Percentiles rank a stretch among this genome's conserved stretches.
These are phyloP conservation scores for Eremochloa ophiuroides DNA, from an alignment of 176 grass and related monocot genomes.

Conservation along the genomic window DNA sequence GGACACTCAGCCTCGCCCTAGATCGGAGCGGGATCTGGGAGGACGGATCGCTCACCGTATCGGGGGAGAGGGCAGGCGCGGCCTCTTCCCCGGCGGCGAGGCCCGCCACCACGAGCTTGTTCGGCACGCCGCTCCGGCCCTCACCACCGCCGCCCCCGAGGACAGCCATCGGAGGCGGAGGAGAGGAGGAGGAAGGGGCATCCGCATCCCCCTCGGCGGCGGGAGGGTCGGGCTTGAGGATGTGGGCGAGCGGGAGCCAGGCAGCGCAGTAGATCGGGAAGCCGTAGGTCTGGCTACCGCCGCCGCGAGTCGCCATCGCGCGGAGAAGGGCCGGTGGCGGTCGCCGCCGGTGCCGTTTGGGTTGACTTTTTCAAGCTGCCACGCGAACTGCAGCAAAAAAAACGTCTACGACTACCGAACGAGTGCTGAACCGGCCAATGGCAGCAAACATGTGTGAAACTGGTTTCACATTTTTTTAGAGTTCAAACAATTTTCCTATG, in stretches of 20 bases:
- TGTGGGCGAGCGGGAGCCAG: slow-evolving; percentile 75
- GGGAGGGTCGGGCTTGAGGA: slow-evolving; percentile 24
- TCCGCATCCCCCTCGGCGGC: not conserved
- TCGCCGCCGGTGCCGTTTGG: not conserved
- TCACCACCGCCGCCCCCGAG: slow-evolving; percentile 80
- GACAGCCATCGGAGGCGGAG: slow-evolving; percentile 27
- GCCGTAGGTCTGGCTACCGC: slow-evolving; percentile 62
- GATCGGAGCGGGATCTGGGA: slow-evolving; percentile 19
- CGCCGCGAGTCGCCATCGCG: slow-evolving; percentile 32
- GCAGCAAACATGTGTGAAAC: no score
- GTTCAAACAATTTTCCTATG: no score
- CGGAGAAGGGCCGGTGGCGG: no score
- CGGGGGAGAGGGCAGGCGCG: slow-evolving; percentile 28
- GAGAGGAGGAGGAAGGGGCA: not conserved
- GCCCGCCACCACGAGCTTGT: slow-evolving; percentile 56
- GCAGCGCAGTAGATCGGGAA: slow-evolving; percentile 91
- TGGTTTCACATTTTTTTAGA: no score
- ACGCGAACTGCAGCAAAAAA: no score
- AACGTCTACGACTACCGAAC: no score
- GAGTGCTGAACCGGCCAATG: no score
- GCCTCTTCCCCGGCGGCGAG: not conserved
- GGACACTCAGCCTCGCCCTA: not conserved
- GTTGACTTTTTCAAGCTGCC: no score
- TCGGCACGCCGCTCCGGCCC: slow-evolving; percentile 77
- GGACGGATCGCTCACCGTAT: slow-evolving; percentile 41